phyloP scores from a whole-genome alignment of 2,329 filamentous ascomycete genomes.

The Incumbomyces lentus region DNA sequence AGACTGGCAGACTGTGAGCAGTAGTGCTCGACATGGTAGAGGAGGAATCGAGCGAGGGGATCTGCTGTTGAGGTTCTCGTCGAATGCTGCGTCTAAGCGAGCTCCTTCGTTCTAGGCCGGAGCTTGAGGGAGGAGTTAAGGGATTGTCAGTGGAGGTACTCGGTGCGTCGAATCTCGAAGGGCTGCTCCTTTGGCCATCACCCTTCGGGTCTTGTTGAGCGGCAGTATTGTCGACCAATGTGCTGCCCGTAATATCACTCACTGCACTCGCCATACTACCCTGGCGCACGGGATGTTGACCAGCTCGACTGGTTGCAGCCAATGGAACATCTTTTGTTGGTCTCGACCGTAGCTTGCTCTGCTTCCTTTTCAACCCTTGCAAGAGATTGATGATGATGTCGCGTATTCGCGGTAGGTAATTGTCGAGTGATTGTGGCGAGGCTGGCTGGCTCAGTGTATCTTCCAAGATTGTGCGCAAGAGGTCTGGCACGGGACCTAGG shows the following conservation, averaged over 20 bases:
- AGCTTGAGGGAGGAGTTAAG: neutral
- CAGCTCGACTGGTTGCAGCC: slow-evolving; percentile 11
- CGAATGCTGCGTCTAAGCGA: slow-evolving; percentile 4
- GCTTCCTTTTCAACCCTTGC: slow-evolving; percentile 92
- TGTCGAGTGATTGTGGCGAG: slow-evolving; percentile 83
- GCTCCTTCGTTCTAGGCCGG: slow-evolving; percentile 10
- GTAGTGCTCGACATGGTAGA: slow-evolving; percentile 42
- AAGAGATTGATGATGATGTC: slow-evolving; percentile 98
- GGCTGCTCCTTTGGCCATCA: slow-evolving; percentile 24
- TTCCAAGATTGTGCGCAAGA: slow-evolving; percentile 81
- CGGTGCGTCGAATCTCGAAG: slow-evolving; percentile 22
- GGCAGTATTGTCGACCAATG: slow-evolving; percentile 10
- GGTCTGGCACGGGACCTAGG: slow-evolving; percentile 87
- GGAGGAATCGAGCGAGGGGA: slow-evolving; percentile 17
- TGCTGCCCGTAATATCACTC: slow-evolving; percentile 35
- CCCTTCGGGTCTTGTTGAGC: slow-evolving; percentile 26
- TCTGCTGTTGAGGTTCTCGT: slow-evolving; percentile 4
- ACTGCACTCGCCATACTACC: slow-evolving; percentile 38
- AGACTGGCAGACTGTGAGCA: slow-evolving; percentile 59
- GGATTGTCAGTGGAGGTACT: slow-evolving; percentile 32
- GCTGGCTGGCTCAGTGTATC: slow-evolving; percentile 95
- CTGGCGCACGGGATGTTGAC: slow-evolving; percentile 29
- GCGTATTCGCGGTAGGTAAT: slow-evolving; percentile 84
- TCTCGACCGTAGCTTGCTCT: slow-evolving; percentile 66
- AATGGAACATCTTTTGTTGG: slow-evolving; percentile 39